Evolutionary conservation across 2,329 filamentous ascomycete genomes (phyloP).

Genomic region (Scedosporium aurantiacum): DNA sequence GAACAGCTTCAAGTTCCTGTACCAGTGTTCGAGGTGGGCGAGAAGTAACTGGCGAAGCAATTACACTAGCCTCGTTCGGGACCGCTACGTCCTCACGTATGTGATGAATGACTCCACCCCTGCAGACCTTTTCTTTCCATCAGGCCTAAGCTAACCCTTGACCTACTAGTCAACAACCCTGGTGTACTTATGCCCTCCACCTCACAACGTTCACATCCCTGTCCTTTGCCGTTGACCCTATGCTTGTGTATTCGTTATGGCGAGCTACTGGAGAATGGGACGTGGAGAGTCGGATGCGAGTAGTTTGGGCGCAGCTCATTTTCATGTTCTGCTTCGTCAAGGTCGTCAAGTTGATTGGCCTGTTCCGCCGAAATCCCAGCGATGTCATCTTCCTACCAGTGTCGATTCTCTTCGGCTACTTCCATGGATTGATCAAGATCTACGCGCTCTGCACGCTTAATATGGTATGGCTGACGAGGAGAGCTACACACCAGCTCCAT

Average conservation of each 20-base stretch:
- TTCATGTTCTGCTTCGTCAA: slow-evolving; percentile 81
- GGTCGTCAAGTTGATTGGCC: slow-evolving; percentile 77
- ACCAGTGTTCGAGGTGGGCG: slow-evolving; percentile 90
- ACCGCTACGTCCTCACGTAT: slow-evolving; percentile 80
- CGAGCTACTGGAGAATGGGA: slow-evolving; percentile 56
- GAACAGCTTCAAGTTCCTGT: slow-evolving; percentile 77
- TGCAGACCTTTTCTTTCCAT: slow-evolving; percentile 8
- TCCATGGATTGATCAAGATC: slow-evolving; percentile 86
- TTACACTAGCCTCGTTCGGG: slow-evolving; percentile 75
- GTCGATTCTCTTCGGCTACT: slow-evolving; percentile 86
- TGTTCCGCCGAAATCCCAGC: slow-evolving; percentile 73
- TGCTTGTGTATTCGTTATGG: slow-evolving; percentile 59
- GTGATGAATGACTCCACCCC: slow-evolving; percentile 24
- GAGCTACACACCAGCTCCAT: slow-evolving; percentile 5
- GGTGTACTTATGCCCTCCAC: slow-evolving; percentile 89
- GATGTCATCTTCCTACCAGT: slow-evolving; percentile 72
- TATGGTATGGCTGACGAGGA: slow-evolving; percentile 52
- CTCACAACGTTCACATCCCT: slow-evolving; percentile 86
- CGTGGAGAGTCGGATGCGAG: slow-evolving; percentile 34
- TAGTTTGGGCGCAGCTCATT: slow-evolving; percentile 50
- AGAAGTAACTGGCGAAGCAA: slow-evolving; percentile 98
- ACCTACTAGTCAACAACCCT: slow-evolving; percentile 64
- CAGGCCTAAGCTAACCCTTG: background rate
- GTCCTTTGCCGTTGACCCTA: slow-evolving; percentile 66
- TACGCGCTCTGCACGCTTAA: slow-evolving; percentile 75